A percentile compares a stretch with the other conserved stretches of the same genome.
phyloP scores from a whole-genome alignment of 2,329 filamentous ascomycete species.

The Diaporthe aspalathi region DNA sequence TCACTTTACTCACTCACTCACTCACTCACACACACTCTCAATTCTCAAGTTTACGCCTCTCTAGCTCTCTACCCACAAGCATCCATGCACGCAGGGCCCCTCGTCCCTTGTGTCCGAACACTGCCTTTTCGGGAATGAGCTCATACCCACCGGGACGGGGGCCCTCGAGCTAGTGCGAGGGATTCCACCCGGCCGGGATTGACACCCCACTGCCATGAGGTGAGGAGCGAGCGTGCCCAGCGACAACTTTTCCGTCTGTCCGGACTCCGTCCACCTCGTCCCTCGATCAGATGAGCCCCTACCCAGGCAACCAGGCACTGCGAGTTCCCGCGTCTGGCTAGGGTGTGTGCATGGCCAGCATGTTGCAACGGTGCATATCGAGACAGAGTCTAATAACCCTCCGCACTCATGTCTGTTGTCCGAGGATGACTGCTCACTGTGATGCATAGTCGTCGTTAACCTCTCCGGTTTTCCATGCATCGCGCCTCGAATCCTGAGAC shows the following conservation, averaged over 20 bases:
- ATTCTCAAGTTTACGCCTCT: background rate
- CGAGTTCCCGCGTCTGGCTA: too few species aligned
- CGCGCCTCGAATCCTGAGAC: slow-evolving; percentile 21
- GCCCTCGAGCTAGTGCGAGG: slow-evolving; percentile 28
- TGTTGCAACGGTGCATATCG: slow-evolving; percentile 2
- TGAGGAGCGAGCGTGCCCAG: slow-evolving; percentile 16
- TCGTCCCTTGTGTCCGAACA: slow-evolving; percentile 38
- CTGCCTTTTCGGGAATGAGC: slow-evolving; percentile 29
- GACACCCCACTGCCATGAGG: slow-evolving; percentile 35
- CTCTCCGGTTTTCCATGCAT: slow-evolving; percentile 10
- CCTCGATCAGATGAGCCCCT: slow-evolving; percentile 22
- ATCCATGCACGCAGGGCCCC: slow-evolving; percentile 16
- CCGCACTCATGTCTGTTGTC: background rate
- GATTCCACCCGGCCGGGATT: slow-evolving; percentile 37
- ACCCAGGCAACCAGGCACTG: too few species aligned
- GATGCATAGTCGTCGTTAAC: background rate
- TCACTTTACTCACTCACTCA: background rate
- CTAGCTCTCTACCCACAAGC: background rate
- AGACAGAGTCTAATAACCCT: background rate
- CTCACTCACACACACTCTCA: background rate
- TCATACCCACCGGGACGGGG: slow-evolving; percentile 22
- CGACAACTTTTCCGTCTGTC: slow-evolving; percentile 37
- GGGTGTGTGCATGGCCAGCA: too few species aligned
- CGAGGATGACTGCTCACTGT: slow-evolving; percentile 1
- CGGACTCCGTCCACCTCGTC: slow-evolving; percentile 26